Percentiles rank a stretch among this genome's conserved stretches.
These are phyloP conservation scores for Skeletonema tropicum DNA, from an alignment of 108 stramenopile genomes.

Conservation along the genomic window DNA sequence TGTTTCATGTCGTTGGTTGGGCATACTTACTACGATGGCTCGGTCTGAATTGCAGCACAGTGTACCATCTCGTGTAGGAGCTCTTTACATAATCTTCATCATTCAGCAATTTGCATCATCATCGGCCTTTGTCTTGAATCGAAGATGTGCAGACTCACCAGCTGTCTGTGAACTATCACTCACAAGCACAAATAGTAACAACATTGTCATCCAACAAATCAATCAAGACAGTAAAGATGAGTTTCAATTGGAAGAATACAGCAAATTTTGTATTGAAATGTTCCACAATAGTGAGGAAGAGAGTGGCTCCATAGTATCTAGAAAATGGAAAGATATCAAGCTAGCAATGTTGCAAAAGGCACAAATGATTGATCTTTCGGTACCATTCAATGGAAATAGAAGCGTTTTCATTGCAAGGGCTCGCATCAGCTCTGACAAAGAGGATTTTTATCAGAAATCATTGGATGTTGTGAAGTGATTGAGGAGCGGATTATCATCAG, in stretches of 20 bases:
- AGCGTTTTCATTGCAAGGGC: slow-evolving; percentile 43
- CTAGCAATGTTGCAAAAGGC: slow-evolving; percentile 33
- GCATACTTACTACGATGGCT: too few relatives aligned
- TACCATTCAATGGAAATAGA: slow-evolving; percentile 26
- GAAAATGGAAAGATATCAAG: slow-evolving; percentile 40
- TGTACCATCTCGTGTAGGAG: too few relatives aligned
- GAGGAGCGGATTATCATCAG: slow-evolving; percentile 37
- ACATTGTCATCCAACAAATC: slow-evolving; percentile 26
- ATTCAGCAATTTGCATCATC: too few relatives aligned
- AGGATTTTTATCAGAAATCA: slow-evolving; percentile 2
- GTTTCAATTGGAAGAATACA: slow-evolving; percentile 17
- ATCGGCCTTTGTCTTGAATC: too few relatives aligned
- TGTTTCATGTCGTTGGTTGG: too few relatives aligned
- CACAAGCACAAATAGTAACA: too few relatives aligned
- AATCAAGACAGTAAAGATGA: slow-evolving; percentile 15
- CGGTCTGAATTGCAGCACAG: not conserved
- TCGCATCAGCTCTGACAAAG: not conserved
- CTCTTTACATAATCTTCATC: too few relatives aligned
- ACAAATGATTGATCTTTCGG: slow-evolving; percentile 38
- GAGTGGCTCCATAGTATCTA: not conserved
- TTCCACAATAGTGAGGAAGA: slow-evolving; percentile 29
- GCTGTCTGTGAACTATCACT: not conserved
- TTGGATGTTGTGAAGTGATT: slow-evolving; percentile 48
- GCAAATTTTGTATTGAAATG: slow-evolving; percentile 38
- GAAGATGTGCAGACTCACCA: not conserved